Evolutionary conservation across 139 green algal genomes (phyloP), one percentile per base, ranked within the genome.

Genomic region (Micractinium sp.): DNA sequence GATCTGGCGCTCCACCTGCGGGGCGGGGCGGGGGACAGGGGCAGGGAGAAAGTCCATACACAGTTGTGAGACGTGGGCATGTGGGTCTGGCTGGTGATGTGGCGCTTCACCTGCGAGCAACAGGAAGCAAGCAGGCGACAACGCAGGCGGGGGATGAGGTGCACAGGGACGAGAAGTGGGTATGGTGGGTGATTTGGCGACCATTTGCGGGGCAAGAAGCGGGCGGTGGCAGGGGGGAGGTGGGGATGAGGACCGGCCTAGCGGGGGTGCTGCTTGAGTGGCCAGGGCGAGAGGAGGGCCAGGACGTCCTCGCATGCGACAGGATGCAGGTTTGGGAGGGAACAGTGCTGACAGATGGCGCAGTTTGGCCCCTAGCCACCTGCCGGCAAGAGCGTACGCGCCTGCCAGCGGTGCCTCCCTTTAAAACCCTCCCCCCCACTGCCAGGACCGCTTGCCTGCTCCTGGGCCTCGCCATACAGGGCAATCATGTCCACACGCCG

Each of bases 1-100:
- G 87, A 90, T 87, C 1, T 33, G 73, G 71, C 87, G 82, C 67
- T 87, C 81, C 23, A 90, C 87, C 87, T 86, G 77, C 38, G 27
- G 15, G 77, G 77, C 38, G 9, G 27, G 5, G 16, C 3, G 27
- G 69, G 31, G 69, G 69, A 76, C 2, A 15, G 69, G 69, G 3
- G 25, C 69, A 36, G 27, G 27, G 25, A 35, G 25, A n/a, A 20
- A 31, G 66, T 74, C 60, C n/a, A n/a, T n/a, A n/a, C n/a, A n/a
- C n/a, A n/a, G n/a, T n/a, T n/a, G 47, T 9, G 47, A 9, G 47
- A 56, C 63, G 22, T 25, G 63, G 63, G 63, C 9, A 71, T 56
- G 47, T 71, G 63, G 63, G 22, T 71, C 9, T 71, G 63, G 14
- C 2, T 25, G 14, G 63, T 71, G 63, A 71, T 71, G 20, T 71